A percentile compares a stretch with the other conserved stretches of the same genome.
Evolutionary conservation across 225 moss, liverwort and hornwort genomes (phyloP).

Genomic region (Antitrichia curtipendula): DNA sequence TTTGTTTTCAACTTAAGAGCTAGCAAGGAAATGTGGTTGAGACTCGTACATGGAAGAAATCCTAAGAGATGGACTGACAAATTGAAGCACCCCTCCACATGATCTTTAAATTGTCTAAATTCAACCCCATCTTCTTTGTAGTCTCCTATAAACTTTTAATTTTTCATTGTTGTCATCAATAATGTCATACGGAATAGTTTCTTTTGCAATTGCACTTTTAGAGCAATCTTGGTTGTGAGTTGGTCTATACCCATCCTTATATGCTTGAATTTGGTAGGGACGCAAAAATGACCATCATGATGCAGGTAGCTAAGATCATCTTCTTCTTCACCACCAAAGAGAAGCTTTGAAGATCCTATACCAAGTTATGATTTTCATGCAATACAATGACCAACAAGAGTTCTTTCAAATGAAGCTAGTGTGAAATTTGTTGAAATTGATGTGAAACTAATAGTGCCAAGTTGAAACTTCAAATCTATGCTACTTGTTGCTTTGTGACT

Average conservation of each 20-base stretch:
- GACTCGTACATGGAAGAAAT: background rate
- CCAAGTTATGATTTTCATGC: background rate
- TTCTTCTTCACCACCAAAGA: background rate
- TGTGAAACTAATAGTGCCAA: background rate
- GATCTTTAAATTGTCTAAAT: background rate
- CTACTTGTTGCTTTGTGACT: background rate
- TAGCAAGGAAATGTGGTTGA: background rate
- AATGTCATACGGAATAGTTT: background rate
- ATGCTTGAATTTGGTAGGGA: background rate
- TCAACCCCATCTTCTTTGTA: background rate
- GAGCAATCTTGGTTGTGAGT: background rate
- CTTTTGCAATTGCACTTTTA: background rate
- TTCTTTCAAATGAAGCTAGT: background rate
- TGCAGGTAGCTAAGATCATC: background rate
- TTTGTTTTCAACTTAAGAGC: background rate
- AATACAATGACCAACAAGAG: too few relatives aligned
- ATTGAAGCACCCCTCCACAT: background rate
- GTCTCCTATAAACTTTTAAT: background rate
- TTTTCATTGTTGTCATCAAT: background rate
- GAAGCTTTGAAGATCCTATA: background rate
- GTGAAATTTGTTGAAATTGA: too few relatives aligned
- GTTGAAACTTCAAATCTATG: background rate
- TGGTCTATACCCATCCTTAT: background rate
- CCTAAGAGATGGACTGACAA: background rate
- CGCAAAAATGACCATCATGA: slow-evolving; percentile 1